Evolutionary conservation across 2,329 filamentous ascomycete genomes (phyloP), one percentile per base, ranked within the genome.

Genomic region (Fusarium subglutinans): DNA sequence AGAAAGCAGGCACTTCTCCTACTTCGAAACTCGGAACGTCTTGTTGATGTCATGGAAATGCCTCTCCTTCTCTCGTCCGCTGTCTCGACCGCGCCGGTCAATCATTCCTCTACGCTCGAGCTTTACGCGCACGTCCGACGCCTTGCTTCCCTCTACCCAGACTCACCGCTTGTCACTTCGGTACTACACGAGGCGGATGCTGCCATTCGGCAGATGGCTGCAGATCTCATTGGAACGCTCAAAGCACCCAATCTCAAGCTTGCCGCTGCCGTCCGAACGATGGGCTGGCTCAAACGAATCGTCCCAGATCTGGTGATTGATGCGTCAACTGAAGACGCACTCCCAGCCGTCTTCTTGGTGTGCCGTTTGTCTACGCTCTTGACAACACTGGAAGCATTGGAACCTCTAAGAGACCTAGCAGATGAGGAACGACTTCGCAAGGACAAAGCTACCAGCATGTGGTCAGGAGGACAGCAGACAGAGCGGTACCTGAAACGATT

Each of bases 401-500:
- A 95, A 35, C 96, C 96, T 1, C 86, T 99, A 17, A 90, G 93
- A 44, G 94, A 97, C 69, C 89, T 99, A 6, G 96, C 96, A 54
- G 95, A 98, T 76, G 94, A 97, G 79, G 96, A 98, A 82, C 91
- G 82, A 56, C 79, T 82, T 51, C 87, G 85, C 20, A 85, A 88
- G 69, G 82, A 81, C 63, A 82, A 86, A 40, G 79, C 82, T 20
- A 78, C 81, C 11, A 80, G 80, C 28, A 82, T 82, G 14, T 93
- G 88, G 89, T 90, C 88, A 6, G 90, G 90, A 2, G 96, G 96
- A 0, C 95, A 97, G 79, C 96, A 98, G 81, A 98, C 95, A 2
- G 96, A 98, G 82, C 90, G 95, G 58, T 99, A 95, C 78, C 85
- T 99, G 48, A 99, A 98, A 82, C 90, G 95, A 54, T 99, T 97